Evolutionary conservation across 2,329 filamentous ascomycete species (phyloP).

Genomic region (Teratosphaeria pseudoeucalypti): DNA sequence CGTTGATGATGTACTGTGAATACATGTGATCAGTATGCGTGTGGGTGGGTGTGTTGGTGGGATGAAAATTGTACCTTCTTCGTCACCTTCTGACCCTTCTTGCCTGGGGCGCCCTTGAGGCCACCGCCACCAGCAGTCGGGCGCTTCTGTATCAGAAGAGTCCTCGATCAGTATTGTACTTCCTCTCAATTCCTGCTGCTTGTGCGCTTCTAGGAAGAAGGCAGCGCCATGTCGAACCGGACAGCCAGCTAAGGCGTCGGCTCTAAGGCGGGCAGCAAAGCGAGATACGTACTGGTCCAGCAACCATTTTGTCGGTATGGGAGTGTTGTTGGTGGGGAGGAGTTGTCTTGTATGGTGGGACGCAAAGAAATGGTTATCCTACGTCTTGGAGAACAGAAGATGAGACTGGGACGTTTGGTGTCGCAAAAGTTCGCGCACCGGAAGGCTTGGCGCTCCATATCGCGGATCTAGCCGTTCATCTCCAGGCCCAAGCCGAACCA

Average conservation of each 20-base stretch:
- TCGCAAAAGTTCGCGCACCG: neutral
- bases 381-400: constrained; percentile 41
- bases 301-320: constrained; percentile 61
- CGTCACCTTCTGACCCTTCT: constrained; percentile 60
- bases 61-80: constrained; percentile 57
- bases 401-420: constrained; percentile 17
- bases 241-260: constrained; percentile 33
- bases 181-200: constrained; percentile 75
- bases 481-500: neutral
- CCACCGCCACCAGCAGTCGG: constrained; percentile 31
- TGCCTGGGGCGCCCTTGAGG: constrained; percentile 23
- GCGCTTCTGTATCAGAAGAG: constrained; percentile 50
- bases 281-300: constrained; percentile 80
- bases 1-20: constrained; percentile 92
- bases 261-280: constrained; percentile 75
- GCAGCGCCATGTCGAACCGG: constrained; percentile 11
- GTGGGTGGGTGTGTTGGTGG: neutral
- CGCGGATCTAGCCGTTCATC: neutral
- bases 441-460: neutral
- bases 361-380: constrained; percentile 90
- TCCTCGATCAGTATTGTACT: constrained; percentile 29
- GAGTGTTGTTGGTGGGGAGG: constrained; percentile 16
- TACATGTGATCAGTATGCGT: neutral
- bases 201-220: neutral
- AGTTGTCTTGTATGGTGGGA: constrained; percentile 28